Conservation (phyloP, 2,329 filamentous ascomycete species). For the Pyrenophora tritici-repentis region DNA sequence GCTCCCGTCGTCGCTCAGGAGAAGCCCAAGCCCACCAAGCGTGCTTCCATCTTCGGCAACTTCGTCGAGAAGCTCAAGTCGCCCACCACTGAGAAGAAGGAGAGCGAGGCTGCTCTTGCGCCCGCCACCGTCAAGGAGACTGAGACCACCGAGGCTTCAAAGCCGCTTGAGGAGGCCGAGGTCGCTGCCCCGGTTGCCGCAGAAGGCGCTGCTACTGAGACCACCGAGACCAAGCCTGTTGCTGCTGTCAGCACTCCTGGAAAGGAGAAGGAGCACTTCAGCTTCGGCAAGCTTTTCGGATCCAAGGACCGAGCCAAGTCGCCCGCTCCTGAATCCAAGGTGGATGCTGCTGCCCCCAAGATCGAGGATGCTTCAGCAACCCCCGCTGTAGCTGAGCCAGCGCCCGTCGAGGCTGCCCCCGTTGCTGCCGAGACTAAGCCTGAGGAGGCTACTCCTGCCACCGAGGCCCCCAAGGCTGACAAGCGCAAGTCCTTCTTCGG, state of each 20-base stretch:
- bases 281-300: constrained; percentile 59
- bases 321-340: constrained; percentile 48
- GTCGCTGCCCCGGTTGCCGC: constrained; percentile 45
- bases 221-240: constrained; percentile 32
- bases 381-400: constrained; percentile 12
- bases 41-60: constrained; percentile 80
- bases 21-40: constrained; percentile 73
- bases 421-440: constrained; percentile 50
- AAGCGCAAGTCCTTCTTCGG: constrained; percentile 88
- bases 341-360: constrained; percentile 48
- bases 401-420: constrained; percentile 29
- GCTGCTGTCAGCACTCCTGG: constrained; percentile 46
- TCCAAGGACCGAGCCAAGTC: constrained; percentile 58
- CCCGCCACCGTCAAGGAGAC: constrained; percentile 53
- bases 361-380: constrained; percentile 16
- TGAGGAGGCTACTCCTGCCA: constrained; percentile 43
- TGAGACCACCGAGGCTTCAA: constrained; percentile 48
- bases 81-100: constrained; percentile 68
- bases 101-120: constrained; percentile 63
- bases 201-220: constrained; percentile 33
- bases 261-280: constrained; percentile 56
- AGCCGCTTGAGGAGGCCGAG: constrained; percentile 44
- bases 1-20: constrained; percentile 45
- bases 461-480: constrained; percentile 62
- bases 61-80: constrained; percentile 66